Evolutionary conservation across 2,329 filamentous ascomycete species (phyloP).

Genomic region (Fusarium tuaranense): DNA sequence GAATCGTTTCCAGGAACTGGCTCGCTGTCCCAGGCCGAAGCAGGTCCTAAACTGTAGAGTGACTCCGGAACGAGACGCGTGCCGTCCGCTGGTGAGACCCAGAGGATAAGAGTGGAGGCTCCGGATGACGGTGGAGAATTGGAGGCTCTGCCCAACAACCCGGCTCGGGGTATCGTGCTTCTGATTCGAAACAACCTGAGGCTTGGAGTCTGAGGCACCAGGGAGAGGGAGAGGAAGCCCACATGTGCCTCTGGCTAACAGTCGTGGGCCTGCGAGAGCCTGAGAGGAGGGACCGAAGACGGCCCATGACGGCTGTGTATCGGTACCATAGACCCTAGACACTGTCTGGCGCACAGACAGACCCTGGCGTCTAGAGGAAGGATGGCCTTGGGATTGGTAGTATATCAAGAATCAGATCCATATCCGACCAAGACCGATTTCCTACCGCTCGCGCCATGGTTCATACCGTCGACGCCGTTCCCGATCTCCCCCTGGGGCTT

Average conservation of each 20-base stretch:
- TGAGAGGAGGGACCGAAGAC: constrained; percentile 3
- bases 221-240: neutral
- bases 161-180: constrained; percentile 7
- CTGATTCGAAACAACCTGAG: neutral
- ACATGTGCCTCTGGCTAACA: constrained; percentile 1
- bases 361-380: constrained; percentile 3
- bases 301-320: constrained; percentile 18
- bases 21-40: constrained; percentile 47
- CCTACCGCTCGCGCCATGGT: neutral
- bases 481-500: neutral
- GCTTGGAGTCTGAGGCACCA: neutral
- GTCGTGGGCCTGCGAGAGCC: neutral
- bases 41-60: constrained; percentile 49
- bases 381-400: neutral
- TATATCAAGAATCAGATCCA: neutral
- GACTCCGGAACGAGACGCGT: constrained; percentile 5
- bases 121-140: neutral
- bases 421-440: neutral
- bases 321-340: constrained; percentile 22
- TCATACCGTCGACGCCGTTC: neutral
- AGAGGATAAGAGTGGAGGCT: constrained; percentile 4
- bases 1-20: constrained; percentile 63
- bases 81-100: constrained; percentile 8
- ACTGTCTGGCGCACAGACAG: constrained; percentile 25
- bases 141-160: neutral